Conservation (phyloP, 2,329 filamentous ascomycete species). For the Penicillium sp. region DNA sequence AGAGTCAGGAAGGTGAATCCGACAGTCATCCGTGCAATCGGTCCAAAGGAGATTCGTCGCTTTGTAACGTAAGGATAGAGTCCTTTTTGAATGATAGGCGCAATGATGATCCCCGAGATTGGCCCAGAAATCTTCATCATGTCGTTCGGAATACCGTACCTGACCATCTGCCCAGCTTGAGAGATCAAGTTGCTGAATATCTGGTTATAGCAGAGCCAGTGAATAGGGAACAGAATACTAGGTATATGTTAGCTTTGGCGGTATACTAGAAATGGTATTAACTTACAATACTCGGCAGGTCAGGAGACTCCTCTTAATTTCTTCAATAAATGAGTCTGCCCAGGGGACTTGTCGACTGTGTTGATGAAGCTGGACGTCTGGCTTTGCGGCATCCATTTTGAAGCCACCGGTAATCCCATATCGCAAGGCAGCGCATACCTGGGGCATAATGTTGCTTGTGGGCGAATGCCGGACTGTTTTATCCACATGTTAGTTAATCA, state of each 20-base stretch:
- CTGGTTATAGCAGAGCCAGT: too few species aligned
- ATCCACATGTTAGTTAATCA: neutral
- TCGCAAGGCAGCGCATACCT: neutral
- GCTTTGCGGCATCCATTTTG: neutral
- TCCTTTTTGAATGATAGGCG: too few species aligned
- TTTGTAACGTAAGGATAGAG: too few species aligned
- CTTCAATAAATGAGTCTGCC: neutral
- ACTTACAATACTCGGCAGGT: neutral
- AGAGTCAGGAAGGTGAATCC: too few species aligned
- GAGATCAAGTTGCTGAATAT: too few species aligned
- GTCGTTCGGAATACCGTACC: too few species aligned
- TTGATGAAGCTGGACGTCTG: neutral
- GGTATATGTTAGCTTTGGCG: neutral
- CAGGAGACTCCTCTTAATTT: neutral
- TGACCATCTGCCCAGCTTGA: too few species aligned
- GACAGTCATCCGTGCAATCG: too few species aligned
- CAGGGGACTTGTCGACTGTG: neutral
- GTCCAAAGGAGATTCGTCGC: too few species aligned
- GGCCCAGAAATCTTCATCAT: too few species aligned
- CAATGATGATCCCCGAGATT: too few species aligned
- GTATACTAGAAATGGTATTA: neutral
- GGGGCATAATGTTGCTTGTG: neutral
- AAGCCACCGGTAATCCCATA: neutral
- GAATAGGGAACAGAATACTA: neutral
- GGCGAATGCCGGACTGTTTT: neutral